Conservation (phyloP, 2,329 filamentous ascomycete genomes). For the Mycocentrospora acerina region DNA sequence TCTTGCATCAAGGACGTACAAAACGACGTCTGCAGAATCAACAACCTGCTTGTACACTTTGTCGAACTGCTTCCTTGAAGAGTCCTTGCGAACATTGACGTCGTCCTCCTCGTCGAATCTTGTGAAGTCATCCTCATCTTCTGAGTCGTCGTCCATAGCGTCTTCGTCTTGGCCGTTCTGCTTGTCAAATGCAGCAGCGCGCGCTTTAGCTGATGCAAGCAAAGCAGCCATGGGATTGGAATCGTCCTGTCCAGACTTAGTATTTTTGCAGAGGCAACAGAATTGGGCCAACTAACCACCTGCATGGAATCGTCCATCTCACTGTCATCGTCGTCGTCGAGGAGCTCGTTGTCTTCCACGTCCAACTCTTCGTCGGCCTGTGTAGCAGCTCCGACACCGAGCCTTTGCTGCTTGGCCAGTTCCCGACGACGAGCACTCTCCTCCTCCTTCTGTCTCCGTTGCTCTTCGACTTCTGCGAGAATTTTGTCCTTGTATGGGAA, state of each 20-base stretch:
- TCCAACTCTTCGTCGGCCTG: constrained; percentile 39
- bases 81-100: constrained; percentile 50
- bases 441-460: constrained; percentile 76
- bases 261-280: not conserved
- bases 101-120: too few species aligned
- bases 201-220: constrained; percentile 76
- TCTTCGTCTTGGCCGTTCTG: constrained; percentile 62
- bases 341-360: constrained; percentile 58
- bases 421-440: constrained; percentile 69
- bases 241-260: constrained; percentile 52
- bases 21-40: constrained; percentile 82
- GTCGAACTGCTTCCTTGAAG: constrained; percentile 84
- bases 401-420: constrained; percentile 57
- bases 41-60: constrained; percentile 95
- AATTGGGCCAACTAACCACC: constrained; percentile 40
- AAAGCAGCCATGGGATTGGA: constrained; percentile 92
- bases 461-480: constrained; percentile 91
- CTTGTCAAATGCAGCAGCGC: constrained; percentile 73
- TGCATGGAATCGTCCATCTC: constrained; percentile 56
- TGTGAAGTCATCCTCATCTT: constrained; percentile 43
- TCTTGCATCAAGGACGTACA: constrained; percentile 90
- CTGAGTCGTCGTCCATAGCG: constrained; percentile 58
- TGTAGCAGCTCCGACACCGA: constrained; percentile 37
- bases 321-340: constrained; percentile 52
- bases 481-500: constrained; percentile 98